These are phyloP conservation scores for Thinopyrum obtusiflorum DNA, from an alignment of 202 grass and related monocot genomes.

Conservation along the genomic window DNA sequence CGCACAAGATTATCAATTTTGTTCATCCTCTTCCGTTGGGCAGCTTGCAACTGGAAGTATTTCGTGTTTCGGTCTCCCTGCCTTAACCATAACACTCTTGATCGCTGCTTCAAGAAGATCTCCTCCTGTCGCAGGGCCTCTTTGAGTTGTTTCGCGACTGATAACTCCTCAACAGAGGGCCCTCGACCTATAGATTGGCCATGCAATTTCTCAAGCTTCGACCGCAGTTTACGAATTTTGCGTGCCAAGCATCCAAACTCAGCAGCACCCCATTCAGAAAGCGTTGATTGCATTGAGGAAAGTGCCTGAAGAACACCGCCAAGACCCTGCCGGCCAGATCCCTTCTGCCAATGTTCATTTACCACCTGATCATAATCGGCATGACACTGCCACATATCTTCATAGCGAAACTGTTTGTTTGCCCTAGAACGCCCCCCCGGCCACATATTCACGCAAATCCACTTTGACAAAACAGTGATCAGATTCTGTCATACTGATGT, in stretches of 20 bases:
- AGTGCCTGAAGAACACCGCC: neutral
- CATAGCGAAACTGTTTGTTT: neutral
- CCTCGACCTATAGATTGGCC: neutral
- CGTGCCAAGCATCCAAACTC: neutral
- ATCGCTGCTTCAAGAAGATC: neutral
- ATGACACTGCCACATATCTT: neutral
- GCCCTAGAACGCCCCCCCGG: neutral
- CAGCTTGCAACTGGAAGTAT: neutral
- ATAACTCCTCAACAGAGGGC: neutral
- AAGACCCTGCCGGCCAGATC: neutral
- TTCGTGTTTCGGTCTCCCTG: neutral
- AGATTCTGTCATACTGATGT: neutral
- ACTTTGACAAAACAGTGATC: neutral
- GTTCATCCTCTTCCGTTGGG: neutral
- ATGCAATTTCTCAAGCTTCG: rapidly evolving
- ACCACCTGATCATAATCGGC: neutral
- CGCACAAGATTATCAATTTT: neutral
- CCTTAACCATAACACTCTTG: neutral
- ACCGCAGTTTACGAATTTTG: neutral
- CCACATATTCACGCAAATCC: neutral
- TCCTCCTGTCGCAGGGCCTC: neutral
- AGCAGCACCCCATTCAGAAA: neutral
- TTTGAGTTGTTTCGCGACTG: neutral
- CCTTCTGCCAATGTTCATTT: neutral
- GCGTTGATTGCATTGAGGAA: rapidly evolving